phyloP scores from a whole-genome alignment of 352 stramenopile species.

The Phytophthora cryptogea region DNA sequence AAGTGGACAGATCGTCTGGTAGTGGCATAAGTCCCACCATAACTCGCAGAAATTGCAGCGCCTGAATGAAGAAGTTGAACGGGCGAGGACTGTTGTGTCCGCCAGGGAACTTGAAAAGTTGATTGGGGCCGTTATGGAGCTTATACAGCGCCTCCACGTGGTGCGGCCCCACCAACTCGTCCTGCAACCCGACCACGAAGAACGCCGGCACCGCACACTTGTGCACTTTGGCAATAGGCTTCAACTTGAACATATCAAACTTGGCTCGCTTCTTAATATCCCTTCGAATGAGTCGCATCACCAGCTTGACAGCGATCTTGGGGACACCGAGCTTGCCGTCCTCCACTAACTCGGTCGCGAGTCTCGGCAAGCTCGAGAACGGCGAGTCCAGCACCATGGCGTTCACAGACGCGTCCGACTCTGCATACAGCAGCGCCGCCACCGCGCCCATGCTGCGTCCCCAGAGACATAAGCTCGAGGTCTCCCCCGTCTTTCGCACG shows the following conservation, averaged over 20 bases:
- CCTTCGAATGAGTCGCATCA: conserved; percentile 78
- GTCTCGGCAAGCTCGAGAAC: conserved; percentile 74
- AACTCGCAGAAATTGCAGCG: conserved; percentile 77
- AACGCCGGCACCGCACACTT: conserved; percentile 79
- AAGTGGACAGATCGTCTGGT: conserved; percentile 55
- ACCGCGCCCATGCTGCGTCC: conserved; percentile 84
- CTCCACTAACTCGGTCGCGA: conserved; percentile 79
- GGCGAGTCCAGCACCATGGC: conserved; percentile 86
- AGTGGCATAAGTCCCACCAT: conserved; percentile 80
- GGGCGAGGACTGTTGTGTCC: conserved; percentile 82
- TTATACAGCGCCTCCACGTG: conserved; percentile 77
- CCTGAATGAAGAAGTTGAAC: conserved; percentile 80
- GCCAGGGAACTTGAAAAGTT: conserved; percentile 80
- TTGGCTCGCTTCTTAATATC: conserved; percentile 84
- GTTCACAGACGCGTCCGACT: conserved; percentile 60
- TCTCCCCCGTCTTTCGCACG: conserved; percentile 51
- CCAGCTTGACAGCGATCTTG: conserved; percentile 81
- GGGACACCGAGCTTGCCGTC: conserved; percentile 83
- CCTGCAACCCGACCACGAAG: conserved; percentile 76
- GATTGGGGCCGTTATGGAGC: conserved; percentile 76
- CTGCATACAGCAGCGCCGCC: conserved; percentile 68
- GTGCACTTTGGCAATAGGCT: conserved; percentile 72
- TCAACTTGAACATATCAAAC: conserved; percentile 90
- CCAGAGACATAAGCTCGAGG: conserved; percentile 74
- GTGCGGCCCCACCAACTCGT: conserved; percentile 80